These are phyloP conservation scores for Psilocybe cyanescens DNA, from an alignment of 768 basidiomycete species.

Conservation along the genomic window DNA sequence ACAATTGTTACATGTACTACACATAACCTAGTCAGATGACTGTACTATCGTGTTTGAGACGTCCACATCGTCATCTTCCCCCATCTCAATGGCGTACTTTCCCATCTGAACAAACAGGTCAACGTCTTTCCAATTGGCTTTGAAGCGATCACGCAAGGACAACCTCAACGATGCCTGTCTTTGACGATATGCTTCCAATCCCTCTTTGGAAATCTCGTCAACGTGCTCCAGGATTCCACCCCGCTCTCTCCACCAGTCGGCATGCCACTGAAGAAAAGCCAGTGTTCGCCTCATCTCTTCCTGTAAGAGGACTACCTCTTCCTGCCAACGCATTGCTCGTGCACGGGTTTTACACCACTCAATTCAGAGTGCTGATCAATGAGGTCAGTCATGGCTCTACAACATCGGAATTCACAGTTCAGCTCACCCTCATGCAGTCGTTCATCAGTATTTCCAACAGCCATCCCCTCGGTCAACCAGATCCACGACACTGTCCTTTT, in stretches of 20 bases:
- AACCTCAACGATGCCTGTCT: neutral
- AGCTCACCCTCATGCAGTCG: neutral
- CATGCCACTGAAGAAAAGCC: neutral
- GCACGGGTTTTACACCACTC: conserved; percentile 10
- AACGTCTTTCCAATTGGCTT: neutral
- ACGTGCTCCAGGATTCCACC: neutral
- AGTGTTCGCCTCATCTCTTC: conserved; percentile 12
- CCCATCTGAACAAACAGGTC: no score
- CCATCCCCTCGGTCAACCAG: neutral
- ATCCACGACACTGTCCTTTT: neutral
- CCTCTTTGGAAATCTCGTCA: neutral
- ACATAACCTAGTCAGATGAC: no score
- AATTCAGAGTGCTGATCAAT: conserved; percentile 2
- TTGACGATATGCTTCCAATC: neutral
- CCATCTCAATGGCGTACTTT: no score
- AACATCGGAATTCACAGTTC: neutral
- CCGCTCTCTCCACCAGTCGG: neutral
- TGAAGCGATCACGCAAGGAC: neutral
- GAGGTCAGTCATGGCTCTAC: neutral
- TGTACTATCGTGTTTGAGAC: no score
- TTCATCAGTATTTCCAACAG: neutral
- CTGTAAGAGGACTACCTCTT: conserved; percentile 6
- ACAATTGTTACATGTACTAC: no score
- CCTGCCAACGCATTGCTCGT: neutral
- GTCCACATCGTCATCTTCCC: no score